Evolutionary conservation across 371 early-diverging fungal genomes (phyloP), one percentile per base, ranked within the genome.

Genomic region (Chytridiales sp.): DNA sequence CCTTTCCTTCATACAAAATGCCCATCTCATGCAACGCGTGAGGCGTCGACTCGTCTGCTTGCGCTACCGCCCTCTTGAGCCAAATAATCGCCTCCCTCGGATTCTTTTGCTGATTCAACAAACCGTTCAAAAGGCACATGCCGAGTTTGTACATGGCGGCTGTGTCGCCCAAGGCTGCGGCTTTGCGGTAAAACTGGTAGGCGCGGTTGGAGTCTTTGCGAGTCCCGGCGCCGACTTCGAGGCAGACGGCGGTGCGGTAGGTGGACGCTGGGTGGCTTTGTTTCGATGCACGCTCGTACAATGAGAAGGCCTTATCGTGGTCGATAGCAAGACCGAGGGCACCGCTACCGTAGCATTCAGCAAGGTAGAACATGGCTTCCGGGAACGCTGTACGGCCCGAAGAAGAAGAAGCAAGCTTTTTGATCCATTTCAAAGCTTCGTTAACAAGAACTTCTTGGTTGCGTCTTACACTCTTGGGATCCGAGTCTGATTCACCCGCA

Each of bases 321-420:
- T 93, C 93, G 34, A 83, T 69, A 32, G 67, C 68, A 22, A 91
- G 69, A 6, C 86, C 87, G 55, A 87, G 77, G 11, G 73, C 29
- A 6, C 72, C 70, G 19, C 56, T 58, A 29, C 66, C 87, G 59
- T 90, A 87, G 43, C 85, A 83, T 32, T 87, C 85, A 24, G 90
- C 95, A 34, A 94, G 68, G 70, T 85, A 90, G 72, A 89, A 92
- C 62, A 86, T 86, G 3, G 93, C 90, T 32, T 94, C 93, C 3
- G 94, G 38, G 32, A 15, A 21, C 4, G 38, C 47, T 27, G 38
- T 11, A 8, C 39, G 22, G 22, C 44, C 27, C 6, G 50, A 32
- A 52, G 13, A 8, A 29, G 79, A 76, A 1, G 79, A 73, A 1
- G 89, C 83, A 5, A 91, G 61, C 17, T 82, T 79, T 64, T 88